Percentiles rank a stretch among this genome's conserved stretches.
phyloP scores from a whole-genome alignment of 2,329 filamentous ascomycete species.

The Lachnellula suecica region DNA sequence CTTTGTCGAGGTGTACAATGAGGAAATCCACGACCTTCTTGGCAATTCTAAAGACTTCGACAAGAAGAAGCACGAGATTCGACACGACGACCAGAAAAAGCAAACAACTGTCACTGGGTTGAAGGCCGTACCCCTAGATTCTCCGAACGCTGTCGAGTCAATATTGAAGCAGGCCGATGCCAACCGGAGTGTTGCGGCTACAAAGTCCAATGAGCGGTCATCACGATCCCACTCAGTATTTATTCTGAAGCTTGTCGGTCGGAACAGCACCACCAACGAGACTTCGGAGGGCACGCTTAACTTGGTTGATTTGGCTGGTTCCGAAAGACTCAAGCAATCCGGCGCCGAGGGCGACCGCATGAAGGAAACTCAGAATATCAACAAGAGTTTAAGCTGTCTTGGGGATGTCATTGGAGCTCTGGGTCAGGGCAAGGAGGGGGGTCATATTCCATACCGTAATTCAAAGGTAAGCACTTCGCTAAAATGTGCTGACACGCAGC shows the following conservation, averaged over 20 bases:
- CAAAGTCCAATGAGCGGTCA: slow-evolving; percentile 94
- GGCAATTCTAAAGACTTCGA: slow-evolving; percentile 68
- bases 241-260: slow-evolving; percentile 75
- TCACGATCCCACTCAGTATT: slow-evolving; percentile 96
- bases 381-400: slow-evolving; percentile 87
- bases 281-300: slow-evolving; percentile 91
- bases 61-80: slow-evolving; percentile 84
- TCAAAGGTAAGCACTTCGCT: slow-evolving; percentile 66
- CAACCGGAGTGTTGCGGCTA: slow-evolving; percentile 90
- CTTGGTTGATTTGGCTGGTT: slow-evolving; percentile 91
- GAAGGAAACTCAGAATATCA: slow-evolving; percentile 96
- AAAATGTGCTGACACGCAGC: not conserved
- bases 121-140: slow-evolving; percentile 74
- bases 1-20: slow-evolving; percentile 98
- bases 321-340: slow-evolving; percentile 84
- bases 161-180: slow-evolving; percentile 79
- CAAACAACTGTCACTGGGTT: slow-evolving; percentile 82
- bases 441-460: slow-evolving; percentile 91
- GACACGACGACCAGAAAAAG: slow-evolving; percentile 79
- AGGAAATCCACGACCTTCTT: slow-evolving; percentile 90
- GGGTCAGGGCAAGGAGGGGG: slow-evolving; percentile 74
- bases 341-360: slow-evolving; percentile 83
- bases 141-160: slow-evolving; percentile 73
- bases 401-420: slow-evolving; percentile 93
- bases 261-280: slow-evolving; percentile 73